phyloP scores from a whole-genome alignment of 768 basidiomycete genomes.

The Dentipellis sp. region DNA sequence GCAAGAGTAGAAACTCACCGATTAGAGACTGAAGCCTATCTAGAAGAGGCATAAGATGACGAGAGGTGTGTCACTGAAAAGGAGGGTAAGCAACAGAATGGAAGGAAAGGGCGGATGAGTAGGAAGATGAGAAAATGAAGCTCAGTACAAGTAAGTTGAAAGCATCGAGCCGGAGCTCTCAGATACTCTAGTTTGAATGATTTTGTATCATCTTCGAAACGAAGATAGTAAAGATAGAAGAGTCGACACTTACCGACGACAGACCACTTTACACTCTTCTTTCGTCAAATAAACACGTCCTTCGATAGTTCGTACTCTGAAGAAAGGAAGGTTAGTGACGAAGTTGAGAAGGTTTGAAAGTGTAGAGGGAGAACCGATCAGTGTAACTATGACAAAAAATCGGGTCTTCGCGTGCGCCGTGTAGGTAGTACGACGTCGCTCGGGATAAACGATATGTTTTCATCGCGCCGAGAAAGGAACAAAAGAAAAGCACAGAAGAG shows the following conservation, averaged over 20 bases:
- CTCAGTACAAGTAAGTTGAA: slow-evolving; percentile 28
- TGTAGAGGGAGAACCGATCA: slow-evolving; percentile 42
- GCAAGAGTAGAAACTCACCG: slow-evolving; percentile 25
- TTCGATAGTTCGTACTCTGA: slow-evolving; percentile 12
- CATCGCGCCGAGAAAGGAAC: slow-evolving; percentile 45
- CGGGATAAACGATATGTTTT: slow-evolving; percentile 35
- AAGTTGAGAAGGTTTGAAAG: background rate
- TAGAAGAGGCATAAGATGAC: background rate
- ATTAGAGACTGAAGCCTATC: background rate
- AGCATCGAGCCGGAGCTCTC: slow-evolving; percentile 68
- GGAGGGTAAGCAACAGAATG: background rate
- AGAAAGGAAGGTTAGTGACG: background rate
- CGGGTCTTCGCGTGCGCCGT: slow-evolving; percentile 41
- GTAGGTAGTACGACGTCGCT: slow-evolving; percentile 47
- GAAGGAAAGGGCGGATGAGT: background rate
- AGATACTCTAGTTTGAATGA: slow-evolving; percentile 92
- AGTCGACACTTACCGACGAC: background rate
- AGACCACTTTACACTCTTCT: background rate
- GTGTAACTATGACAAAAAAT: slow-evolving; percentile 87
- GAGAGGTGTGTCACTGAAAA: background rate
- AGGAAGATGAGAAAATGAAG: background rate
- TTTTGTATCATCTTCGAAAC: slow-evolving; percentile 43
- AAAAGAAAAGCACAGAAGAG: background rate
- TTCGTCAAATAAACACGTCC: background rate
- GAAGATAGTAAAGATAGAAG: background rate